Conservation (phyloP, 148 eudicot genomes). For the Vaccinium vitisidaea region DNA sequence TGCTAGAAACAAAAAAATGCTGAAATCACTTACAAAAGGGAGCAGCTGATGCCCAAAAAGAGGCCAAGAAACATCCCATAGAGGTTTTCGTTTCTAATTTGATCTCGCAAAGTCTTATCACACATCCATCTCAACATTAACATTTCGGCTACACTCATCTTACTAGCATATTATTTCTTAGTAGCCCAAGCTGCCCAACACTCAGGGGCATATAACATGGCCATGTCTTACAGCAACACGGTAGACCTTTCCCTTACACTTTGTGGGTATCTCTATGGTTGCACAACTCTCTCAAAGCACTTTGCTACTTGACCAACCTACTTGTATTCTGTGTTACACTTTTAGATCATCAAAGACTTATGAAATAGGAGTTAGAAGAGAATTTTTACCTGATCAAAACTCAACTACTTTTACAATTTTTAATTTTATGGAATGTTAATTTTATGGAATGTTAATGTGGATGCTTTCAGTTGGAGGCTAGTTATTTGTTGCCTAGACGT, state of each 20-base stretch:
- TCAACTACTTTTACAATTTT: background rate
- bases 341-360: background rate
- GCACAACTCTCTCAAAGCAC: background rate
- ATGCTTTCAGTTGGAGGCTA: conserved; percentile 1
- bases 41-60: background rate
- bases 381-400: background rate
- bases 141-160: background rate
- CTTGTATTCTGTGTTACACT: background rate
- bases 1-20: background rate
- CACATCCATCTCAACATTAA: background rate
- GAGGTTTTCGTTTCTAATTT: background rate
- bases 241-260: background rate
- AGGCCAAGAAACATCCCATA: background rate
- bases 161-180: background rate
- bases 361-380: background rate
- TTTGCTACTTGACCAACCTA: background rate
- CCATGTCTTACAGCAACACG: background rate
- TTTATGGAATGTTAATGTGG: background rate
- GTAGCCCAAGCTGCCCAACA: background rate
- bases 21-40: background rate
- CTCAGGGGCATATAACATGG: background rate
- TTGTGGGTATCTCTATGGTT: background rate
- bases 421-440: background rate
- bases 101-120: background rate
- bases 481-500: background rate